Evolutionary conservation across 2,329 filamentous ascomycete species (phyloP).

Genomic region (Fusarium sp.): DNA sequence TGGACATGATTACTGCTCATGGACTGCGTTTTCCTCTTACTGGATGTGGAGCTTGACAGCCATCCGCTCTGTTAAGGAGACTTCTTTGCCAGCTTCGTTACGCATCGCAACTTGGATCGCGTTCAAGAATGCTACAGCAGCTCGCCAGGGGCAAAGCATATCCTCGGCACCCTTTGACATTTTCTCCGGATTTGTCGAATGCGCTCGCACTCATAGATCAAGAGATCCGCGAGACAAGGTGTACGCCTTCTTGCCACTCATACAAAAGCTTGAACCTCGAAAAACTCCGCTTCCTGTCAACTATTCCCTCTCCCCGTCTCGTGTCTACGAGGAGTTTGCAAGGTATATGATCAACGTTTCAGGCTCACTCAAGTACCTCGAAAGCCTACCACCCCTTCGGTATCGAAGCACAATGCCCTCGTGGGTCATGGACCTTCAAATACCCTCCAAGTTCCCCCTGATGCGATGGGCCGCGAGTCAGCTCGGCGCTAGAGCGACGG

Average conservation of each 20-base stretch:
- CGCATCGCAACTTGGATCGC: slow-evolving; percentile 26
- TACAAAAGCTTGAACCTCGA: slow-evolving; percentile 21
- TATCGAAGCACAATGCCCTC: slow-evolving; percentile 14
- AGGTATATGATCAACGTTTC: slow-evolving; percentile 20
- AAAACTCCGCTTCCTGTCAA: slow-evolving; percentile 16
- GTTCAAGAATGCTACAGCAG: slow-evolving; percentile 23
- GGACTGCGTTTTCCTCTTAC: slow-evolving; percentile 27
- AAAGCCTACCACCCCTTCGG: slow-evolving; percentile 19
- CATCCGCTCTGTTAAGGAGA: slow-evolving; percentile 13
- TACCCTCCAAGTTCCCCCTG: slow-evolving; percentile 26
- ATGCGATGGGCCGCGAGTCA: slow-evolving; percentile 24
- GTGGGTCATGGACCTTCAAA: slow-evolving; percentile 30
- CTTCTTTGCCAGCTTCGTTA: slow-evolving; percentile 13
- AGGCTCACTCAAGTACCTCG: slow-evolving; percentile 20
- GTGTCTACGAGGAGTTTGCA: slow-evolving; percentile 25
- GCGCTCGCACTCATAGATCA: slow-evolving; percentile 21
- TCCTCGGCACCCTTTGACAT: slow-evolving; percentile 19
- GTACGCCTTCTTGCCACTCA: slow-evolving; percentile 26
- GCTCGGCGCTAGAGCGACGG: slow-evolving; percentile 13
- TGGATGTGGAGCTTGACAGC: slow-evolving; percentile 31
- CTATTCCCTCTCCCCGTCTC: slow-evolving; percentile 18
- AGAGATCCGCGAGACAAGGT: slow-evolving; percentile 29
- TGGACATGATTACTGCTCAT: slow-evolving; percentile 17
- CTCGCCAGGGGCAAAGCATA: slow-evolving; percentile 5
- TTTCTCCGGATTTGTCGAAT: slow-evolving; percentile 26